Percentiles rank a stretch among this genome's conserved stretches.
Conservation (phyloP, 345 rosid species). For the Rubroshorea leprosula region DNA sequence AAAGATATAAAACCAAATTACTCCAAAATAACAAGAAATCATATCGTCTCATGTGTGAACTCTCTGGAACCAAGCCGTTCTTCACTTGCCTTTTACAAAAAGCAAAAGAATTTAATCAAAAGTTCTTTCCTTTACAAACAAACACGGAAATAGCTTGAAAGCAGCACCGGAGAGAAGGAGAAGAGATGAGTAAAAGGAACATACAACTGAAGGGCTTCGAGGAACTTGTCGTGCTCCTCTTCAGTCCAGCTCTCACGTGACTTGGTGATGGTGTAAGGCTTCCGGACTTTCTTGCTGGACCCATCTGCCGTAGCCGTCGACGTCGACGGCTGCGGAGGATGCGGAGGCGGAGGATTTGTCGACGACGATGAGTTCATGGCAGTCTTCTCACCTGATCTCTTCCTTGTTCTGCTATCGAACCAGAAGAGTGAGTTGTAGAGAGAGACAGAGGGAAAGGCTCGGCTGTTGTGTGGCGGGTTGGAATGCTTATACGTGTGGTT, state of each 20-base stretch:
- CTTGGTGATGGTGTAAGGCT: constrained; percentile 97
- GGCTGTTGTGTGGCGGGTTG: constrained; percentile 29
- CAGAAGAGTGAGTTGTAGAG: background rate
- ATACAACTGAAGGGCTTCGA: constrained; percentile 95
- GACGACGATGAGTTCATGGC: constrained; percentile 35
- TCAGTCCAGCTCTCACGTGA: constrained; percentile 98
- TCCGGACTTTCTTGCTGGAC: constrained; percentile 72
- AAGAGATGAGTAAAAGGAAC: constrained; percentile 1
- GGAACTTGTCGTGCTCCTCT: constrained; percentile 97
- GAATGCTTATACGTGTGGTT: constrained; percentile 18
- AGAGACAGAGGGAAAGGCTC: background rate
- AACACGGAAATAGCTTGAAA: no score
- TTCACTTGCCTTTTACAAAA: background rate
- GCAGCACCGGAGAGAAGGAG: background rate
- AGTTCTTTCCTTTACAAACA: no score
- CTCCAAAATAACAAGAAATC: background rate
- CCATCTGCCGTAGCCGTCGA: constrained; percentile 28
- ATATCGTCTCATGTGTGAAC: no score
- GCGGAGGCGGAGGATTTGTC: constrained; percentile 30
- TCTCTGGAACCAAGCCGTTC: no score
- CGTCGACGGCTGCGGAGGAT: constrained; percentile 34
- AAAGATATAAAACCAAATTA: background rate
- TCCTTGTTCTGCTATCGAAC: constrained; percentile 4
- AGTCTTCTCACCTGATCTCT: constrained; percentile 1
- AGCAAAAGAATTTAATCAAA: no score